phyloP scores from a whole-genome alignment of 208 protist genomes.

The Tritrichomonas musculus region DNA sequence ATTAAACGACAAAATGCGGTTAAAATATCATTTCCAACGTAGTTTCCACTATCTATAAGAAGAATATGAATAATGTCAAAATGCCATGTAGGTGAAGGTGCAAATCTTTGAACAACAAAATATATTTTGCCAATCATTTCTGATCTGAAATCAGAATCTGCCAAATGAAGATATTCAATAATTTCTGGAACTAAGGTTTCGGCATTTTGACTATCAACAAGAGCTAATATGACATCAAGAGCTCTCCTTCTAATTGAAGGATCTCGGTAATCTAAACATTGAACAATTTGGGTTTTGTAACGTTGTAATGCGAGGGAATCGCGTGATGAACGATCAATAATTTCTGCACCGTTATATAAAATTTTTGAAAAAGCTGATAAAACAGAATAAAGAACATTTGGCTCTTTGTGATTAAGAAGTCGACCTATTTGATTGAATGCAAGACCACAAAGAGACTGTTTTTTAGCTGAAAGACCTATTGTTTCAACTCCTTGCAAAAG shows the following conservation, averaged over 20 bases:
- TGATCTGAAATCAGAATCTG: neutral
- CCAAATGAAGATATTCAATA: neutral
- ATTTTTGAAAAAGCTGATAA: neutral
- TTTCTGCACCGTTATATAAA: neutral
- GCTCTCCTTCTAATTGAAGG: neutral
- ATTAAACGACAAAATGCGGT: neutral
- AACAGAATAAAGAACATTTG: neutral
- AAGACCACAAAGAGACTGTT: neutral
- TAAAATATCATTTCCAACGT: neutral
- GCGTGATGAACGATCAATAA: neutral
- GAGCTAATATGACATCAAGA: neutral
- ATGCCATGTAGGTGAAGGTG: neutral
- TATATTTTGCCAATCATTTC: neutral
- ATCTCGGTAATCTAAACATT: neutral
- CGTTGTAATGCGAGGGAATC: neutral
- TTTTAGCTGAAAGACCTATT: neutral
- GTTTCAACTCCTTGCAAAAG: neutral
- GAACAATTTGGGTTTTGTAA: neutral
- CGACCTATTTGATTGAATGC: conserved; percentile 29
- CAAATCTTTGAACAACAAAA: neutral
- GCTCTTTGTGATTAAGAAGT: neutral
- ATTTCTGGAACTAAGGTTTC: conserved; percentile 3
- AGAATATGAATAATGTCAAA: neutral
- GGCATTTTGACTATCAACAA: neutral
- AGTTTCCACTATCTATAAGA: neutral